Conservation (phyloP, 805 yeast genomes). For the Suhomyces faveliae region DNA sequence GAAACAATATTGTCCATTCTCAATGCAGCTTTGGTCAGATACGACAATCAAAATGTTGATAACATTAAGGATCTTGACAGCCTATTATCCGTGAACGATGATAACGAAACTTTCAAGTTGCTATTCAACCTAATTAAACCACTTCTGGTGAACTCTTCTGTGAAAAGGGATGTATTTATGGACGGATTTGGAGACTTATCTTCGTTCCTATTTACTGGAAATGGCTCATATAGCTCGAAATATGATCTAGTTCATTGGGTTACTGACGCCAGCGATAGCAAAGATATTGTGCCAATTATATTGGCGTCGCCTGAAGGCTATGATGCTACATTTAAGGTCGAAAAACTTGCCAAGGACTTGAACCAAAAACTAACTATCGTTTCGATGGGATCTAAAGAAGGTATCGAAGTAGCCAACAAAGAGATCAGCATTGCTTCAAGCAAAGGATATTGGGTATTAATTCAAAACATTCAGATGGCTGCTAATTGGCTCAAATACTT, state of each 20-base stretch:
- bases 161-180: slow-evolving; percentile 12
- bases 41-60: slow-evolving; percentile 2
- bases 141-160: not conserved
- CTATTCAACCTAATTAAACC: slow-evolving; percentile 14
- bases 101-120: slow-evolving; percentile 17
- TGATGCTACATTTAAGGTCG: slow-evolving; percentile 63
- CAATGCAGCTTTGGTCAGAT: slow-evolving; percentile 9
- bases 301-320: slow-evolving; percentile 58
- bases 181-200: slow-evolving; percentile 17
- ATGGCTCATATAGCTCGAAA: slow-evolving; percentile 28
- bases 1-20: slow-evolving; percentile 3
- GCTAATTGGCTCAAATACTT: slow-evolving; percentile 58
- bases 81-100: slow-evolving; percentile 12
- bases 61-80: slow-evolving; percentile 7
- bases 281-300: slow-evolving; percentile 39
- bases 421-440: slow-evolving; percentile 47
- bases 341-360: slow-evolving; percentile 36
- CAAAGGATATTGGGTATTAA: slow-evolving; percentile 66
- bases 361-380: slow-evolving; percentile 38
- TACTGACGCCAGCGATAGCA: slow-evolving; percentile 10
- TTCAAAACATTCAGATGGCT: slow-evolving; percentile 82
- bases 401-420: slow-evolving; percentile 52
- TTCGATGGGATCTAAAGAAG: slow-evolving; percentile 77
- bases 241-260: slow-evolving; percentile 34
- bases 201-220: slow-evolving; percentile 25